Evolutionary conservation across 2,329 filamentous ascomycete species (phyloP).

Genomic region (Coniochaeta sp.): DNA sequence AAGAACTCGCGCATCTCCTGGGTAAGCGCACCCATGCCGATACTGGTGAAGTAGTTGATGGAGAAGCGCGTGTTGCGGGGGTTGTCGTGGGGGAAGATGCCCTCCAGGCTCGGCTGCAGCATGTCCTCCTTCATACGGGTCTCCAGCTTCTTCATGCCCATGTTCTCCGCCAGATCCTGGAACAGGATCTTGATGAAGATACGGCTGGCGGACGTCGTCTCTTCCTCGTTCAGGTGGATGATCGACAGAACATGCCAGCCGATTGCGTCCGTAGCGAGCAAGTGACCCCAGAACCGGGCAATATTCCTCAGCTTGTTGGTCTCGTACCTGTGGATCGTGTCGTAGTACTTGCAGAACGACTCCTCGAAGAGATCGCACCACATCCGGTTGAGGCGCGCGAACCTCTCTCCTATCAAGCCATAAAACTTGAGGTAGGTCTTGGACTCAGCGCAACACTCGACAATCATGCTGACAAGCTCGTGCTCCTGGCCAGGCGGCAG

Average conservation of each 20-base stretch:
- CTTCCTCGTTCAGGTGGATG: conserved; percentile 89
- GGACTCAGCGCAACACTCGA: conserved; percentile 95
- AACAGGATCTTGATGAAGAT: conserved; percentile 99
- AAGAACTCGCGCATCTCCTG: conserved; percentile 91
- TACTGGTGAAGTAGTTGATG: conserved; percentile 99
- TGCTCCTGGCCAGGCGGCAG: conserved; percentile 80
- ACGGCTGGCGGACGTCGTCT: conserved; percentile 91
- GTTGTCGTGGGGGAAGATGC: conserved; percentile 85
- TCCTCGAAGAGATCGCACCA: conserved; percentile 93
- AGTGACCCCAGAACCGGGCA: conserved; percentile 87
- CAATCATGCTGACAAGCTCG: conserved; percentile 92
- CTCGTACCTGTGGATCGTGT: conserved; percentile 94
- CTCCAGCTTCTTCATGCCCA: conserved; percentile 76
- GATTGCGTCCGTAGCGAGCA: conserved; percentile 81
- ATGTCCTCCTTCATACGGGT: conserved; percentile 71
- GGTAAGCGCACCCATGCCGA: conserved; percentile 90
- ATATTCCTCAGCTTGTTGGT: conserved; percentile 94
- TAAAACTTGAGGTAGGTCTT: conserved; percentile 98
- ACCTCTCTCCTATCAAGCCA: conserved; percentile 86
- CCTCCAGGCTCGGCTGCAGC: conserved; percentile 70
- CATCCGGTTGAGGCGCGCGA: conserved; percentile 90
- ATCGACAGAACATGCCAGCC: conserved; percentile 84
- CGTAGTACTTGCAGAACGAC: conserved; percentile 87
- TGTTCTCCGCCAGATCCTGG: conserved; percentile 80
- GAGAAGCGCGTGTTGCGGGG: conserved; percentile 89